Evolutionary conservation across 331 rosid species (phyloP).

Genomic region (Pyrus hybrid): DNA sequence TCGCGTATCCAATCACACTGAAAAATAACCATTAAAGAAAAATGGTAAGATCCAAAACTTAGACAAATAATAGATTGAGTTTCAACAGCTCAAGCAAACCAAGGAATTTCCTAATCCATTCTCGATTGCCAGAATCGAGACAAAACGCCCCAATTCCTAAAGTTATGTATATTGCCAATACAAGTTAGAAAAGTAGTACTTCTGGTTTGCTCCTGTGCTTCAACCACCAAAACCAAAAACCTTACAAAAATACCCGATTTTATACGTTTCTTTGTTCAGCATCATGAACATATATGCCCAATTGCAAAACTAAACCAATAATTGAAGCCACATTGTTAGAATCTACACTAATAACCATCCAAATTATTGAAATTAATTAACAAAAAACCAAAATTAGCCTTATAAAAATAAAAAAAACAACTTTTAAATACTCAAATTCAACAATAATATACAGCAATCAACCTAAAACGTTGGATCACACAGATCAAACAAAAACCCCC

Average conservation of each 20-base stretch:
- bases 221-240: not conserved
- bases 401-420: not conserved
- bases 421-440: not conserved
- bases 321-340: not conserved
- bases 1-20: slow-evolving; percentile 11
- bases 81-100: not conserved
- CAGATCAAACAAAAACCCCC: not conserved
- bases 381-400: not conserved
- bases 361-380: not conserved
- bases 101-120: not conserved
- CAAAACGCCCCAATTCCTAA: not conserved
- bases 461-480: not conserved
- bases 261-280: not conserved
- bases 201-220: not conserved
- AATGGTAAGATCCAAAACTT: not conserved
- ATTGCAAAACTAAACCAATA: not conserved
- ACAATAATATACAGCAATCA: not conserved
- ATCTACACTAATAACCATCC: not conserved
- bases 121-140: not conserved
- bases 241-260: not conserved
- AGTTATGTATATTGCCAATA: not conserved
- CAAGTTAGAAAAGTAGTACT: not conserved
- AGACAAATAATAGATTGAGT: not conserved
- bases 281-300: not conserved
- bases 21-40: not conserved